phyloP scores from a whole-genome alignment of 257 asterid species.

The Capsicum rhomboideum region DNA sequence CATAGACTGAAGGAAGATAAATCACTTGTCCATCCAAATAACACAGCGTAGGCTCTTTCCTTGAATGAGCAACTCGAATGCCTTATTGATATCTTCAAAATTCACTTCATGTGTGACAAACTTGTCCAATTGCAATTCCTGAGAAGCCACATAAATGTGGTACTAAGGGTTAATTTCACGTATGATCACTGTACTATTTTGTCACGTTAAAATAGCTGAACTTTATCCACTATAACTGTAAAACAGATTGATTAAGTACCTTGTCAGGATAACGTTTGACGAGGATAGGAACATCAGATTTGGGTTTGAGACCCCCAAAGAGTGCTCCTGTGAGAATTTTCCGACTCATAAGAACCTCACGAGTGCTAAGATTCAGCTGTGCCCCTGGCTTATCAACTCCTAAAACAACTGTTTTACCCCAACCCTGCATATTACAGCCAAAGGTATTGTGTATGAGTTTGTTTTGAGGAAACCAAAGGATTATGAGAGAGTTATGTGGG shows the following conservation, averaged over 20 bases:
- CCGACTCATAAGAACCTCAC: conserved; percentile 35
- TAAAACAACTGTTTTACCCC: conserved; percentile 81
- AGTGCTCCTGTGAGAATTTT: conserved; percentile 45
- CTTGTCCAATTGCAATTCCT: conserved; percentile 68
- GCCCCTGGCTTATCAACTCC: conserved; percentile 62
- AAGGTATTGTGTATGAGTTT: background rate
- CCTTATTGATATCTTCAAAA: conserved; percentile 59
- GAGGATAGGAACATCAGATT: conserved; percentile 62
- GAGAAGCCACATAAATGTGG: conserved; percentile 6
- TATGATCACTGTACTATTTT: background rate
- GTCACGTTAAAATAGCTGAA: background rate
- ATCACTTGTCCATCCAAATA: conserved; percentile 80
- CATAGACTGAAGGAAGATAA: background rate
- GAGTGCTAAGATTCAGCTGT: conserved; percentile 30
- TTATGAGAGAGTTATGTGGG: no score
- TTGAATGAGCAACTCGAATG: conserved; percentile 53
- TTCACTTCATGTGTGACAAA: conserved; percentile 78
- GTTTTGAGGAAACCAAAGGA: no score
- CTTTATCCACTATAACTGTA: background rate
- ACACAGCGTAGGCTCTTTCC: conserved; percentile 82
- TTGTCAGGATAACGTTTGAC: conserved; percentile 45
- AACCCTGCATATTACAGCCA: conserved; percentile 36
- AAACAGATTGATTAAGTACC: conserved; percentile 22
- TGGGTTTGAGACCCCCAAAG: conserved; percentile 77
- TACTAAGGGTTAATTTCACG: background rate